These are phyloP conservation scores for Mikania micrantha DNA, from an alignment of 129 eudicot species.

Conservation along the genomic window DNA sequence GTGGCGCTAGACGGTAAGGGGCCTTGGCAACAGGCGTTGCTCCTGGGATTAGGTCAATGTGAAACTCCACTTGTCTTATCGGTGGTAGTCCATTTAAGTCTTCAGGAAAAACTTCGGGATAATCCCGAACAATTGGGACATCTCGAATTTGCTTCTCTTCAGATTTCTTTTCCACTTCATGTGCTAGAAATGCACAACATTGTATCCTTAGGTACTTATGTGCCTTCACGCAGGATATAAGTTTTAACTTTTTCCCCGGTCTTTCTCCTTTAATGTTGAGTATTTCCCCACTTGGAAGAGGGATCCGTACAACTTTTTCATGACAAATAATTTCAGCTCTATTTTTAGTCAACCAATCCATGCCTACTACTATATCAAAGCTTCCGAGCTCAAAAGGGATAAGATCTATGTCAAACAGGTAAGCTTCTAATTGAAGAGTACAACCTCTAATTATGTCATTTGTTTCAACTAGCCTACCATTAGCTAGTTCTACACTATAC, in stretches of 20 bases:
- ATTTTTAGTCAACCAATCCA: neutral
- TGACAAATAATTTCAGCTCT: neutral
- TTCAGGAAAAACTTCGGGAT: too few species aligned
- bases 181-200: neutral
- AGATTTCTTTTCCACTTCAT: neutral
- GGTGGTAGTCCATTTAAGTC: too few species aligned
- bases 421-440: neutral
- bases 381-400: neutral
- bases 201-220: too few species aligned
- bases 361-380: neutral
- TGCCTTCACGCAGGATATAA: neutral
- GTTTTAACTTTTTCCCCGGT: neutral
- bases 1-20: too few species aligned
- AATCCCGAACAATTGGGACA: too few species aligned
- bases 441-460: neutral
- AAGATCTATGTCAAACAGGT: neutral
- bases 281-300: neutral
- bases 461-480: neutral
- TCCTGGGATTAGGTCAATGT: too few species aligned
- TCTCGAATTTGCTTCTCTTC: too few species aligned
- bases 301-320: neutral
- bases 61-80: too few species aligned
- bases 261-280: neutral
- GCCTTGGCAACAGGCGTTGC: too few species aligned
- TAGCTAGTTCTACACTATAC: neutral